phyloP scores from a whole-genome alignment of 495 filamentous ascomycete species.

The Penicillium taxi region DNA sequence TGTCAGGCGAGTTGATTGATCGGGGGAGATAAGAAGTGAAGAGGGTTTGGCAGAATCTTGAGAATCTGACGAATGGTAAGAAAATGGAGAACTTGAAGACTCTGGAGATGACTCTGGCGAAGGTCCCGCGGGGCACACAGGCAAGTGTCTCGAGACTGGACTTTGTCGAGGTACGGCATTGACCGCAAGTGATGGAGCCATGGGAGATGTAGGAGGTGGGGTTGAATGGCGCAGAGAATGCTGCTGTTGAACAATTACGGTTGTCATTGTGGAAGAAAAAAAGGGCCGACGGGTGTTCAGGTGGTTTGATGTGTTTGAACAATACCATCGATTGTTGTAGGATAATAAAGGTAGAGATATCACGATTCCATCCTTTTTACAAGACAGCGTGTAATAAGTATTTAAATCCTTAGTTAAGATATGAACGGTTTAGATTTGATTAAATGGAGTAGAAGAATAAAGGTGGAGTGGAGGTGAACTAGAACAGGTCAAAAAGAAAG shows the following conservation, averaged over 20 bases:
- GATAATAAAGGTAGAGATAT: not conserved
- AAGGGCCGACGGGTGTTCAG: not conserved
- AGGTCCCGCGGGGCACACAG: conserved; percentile 73
- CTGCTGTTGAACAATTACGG: conserved; percentile 44
- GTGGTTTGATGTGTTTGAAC: no score
- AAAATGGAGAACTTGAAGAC: no score
- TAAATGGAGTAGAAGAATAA: no score
- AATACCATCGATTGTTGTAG: no score
- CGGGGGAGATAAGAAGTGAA: conserved; percentile 70
- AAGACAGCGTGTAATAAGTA: no score
- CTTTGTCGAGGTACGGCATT: conserved; percentile 40
- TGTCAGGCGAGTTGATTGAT: conserved; percentile 50
- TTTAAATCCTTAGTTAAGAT: no score
- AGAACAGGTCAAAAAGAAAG: no score
- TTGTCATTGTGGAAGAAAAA: conserved; percentile 33
- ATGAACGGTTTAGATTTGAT: no score
- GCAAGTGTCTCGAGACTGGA: conserved; percentile 80
- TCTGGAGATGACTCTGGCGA: no score
- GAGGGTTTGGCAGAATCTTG: no score
- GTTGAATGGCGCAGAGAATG: conserved; percentile 40
- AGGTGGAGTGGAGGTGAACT: no score
- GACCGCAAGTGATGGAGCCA: conserved; percentile 33
- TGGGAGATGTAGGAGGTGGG: conserved; percentile 34
- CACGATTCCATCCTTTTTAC: conserved; percentile 14
- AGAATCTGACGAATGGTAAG: no score